Base-by-base conservation (phyloP, 1,284 basidiomycete species). In the Termitomyces sp. region DNA sequence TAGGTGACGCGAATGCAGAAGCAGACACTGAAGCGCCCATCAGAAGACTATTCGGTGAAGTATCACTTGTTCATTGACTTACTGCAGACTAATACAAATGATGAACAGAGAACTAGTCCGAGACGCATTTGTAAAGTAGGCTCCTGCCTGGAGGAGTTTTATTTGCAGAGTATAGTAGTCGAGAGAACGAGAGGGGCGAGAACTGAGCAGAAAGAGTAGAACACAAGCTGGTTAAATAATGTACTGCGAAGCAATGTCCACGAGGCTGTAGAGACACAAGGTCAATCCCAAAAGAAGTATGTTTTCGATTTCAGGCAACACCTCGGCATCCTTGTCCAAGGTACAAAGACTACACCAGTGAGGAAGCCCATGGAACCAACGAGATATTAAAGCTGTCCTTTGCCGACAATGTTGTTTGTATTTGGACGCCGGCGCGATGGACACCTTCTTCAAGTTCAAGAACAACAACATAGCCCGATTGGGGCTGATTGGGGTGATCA, bases 211-310 rank as follows among this genome's bases (percentile, higher is more conserved):
- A 46, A 33, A 53, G 8, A 9, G 30, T 24, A 19, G 7, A n/a
- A 19, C 35, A 10, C 18, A 5, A 31, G 11, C 28, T 28, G 30
- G 28, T 49, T 52, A 45, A 53, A 42, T 24, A 24, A 24, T 24
- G 46, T 39, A 51, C 40, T 44, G 3, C 13, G 10, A 46, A 10
- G 26, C 41, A 26, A 16, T 24, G 11, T 13, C 10, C 10, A 30
- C 33, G 45, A 47, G 53, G 49, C n/a, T n/a, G n/a, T 38, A 50
- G 35, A 46, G 40, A 35, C 35, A 59, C 55, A 59, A 59, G 53
- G 55, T 10, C 49, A 16, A 4, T 5, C 10, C 57, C 50, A 50
- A 51, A 58, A 56, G 37, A 52, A 54, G 57, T 44, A 42, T 46
- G 16, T 21, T 54, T 13, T 41, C 43, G 42, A 21, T 19, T 41